These are phyloP conservation scores for Spiraea crenata DNA, from an alignment of 331 rosid genomes.

Conservation along the genomic window DNA sequence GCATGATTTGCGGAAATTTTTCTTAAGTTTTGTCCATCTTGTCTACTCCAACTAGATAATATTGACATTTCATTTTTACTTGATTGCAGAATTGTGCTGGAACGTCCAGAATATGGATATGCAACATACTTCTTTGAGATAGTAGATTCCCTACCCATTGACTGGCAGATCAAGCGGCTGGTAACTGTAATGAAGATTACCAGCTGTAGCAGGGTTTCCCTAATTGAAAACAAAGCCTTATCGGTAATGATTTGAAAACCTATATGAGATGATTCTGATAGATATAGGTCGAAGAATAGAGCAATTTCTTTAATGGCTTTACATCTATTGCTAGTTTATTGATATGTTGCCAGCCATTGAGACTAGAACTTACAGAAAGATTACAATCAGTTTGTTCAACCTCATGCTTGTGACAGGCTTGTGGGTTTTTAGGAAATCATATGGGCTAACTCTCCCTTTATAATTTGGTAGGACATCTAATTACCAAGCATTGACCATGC, in stretches of 20 bases:
- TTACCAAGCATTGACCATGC: too few species aligned
- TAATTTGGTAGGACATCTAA: too few species aligned
- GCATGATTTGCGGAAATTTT: slow-evolving; percentile 21
- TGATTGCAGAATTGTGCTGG: slow-evolving; percentile 79
- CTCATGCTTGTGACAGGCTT: background rate
- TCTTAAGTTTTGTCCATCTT: slow-evolving; percentile 11
- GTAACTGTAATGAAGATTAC: slow-evolving; percentile 83
- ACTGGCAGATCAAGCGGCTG: slow-evolving; percentile 91
- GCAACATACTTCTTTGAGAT: slow-evolving; percentile 96
- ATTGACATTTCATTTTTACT: slow-evolving; percentile 22
- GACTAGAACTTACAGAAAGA: background rate
- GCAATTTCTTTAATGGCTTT: background rate
- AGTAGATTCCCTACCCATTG: slow-evolving; percentile 57
- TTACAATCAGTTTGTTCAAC: background rate
- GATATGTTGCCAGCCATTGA: background rate
- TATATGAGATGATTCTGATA: slow-evolving; percentile 12
- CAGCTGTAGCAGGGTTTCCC: slow-evolving; percentile 69
- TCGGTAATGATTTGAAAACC: slow-evolving; percentile 46
- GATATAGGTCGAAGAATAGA: background rate
- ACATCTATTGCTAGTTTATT: background rate
- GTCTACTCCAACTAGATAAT: slow-evolving; percentile 17
- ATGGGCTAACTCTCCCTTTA: too few species aligned
- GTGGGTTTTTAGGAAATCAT: background rate
- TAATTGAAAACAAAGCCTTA: slow-evolving; percentile 72
- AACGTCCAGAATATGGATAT: slow-evolving; percentile 93